phyloP scores from a whole-genome alignment of 768 basidiomycete species.

The Trametes sanguinea region DNA sequence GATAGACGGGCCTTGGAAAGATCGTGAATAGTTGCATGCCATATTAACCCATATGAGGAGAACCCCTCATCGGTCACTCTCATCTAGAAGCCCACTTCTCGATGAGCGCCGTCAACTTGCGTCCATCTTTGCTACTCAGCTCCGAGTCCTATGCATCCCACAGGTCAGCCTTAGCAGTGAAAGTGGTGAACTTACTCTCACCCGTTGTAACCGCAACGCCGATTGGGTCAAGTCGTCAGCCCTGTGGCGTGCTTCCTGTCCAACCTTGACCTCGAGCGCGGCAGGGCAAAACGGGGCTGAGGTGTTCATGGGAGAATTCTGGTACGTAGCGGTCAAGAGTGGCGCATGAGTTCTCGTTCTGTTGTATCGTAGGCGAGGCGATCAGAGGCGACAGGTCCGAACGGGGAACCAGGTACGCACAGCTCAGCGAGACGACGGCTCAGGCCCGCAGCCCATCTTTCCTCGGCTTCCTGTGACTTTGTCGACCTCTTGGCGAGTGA shows the following conservation, averaged over 20 bases:
- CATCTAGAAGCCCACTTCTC: conserved; percentile 16
- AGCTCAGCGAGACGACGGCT: neutral
- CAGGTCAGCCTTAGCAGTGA: neutral
- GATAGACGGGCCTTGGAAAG: too few relatives aligned
- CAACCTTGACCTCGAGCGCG: neutral
- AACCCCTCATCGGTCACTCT: neutral
- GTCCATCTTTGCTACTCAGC: conserved; percentile 16
- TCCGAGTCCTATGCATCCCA: conserved; percentile 5
- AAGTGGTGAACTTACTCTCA: neutral
- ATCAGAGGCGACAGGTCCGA: neutral
- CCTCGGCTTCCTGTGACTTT: conserved; percentile 5
- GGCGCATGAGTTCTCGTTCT: conserved; percentile 8
- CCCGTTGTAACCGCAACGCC: conserved; percentile 18
- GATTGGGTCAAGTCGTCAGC: conserved; percentile 7
- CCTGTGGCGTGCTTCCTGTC: neutral
- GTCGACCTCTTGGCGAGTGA: neutral
- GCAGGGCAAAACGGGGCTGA: conserved; percentile 23
- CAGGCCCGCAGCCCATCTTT: conserved; percentile 10
- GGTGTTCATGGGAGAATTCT: conserved; percentile 25
- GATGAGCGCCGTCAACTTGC: conserved; percentile 11
- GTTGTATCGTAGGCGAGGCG: neutral
- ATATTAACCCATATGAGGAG: too few relatives aligned
- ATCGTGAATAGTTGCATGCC: too few relatives aligned
- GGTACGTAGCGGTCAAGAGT: conserved; percentile 18
- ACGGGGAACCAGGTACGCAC: conserved; percentile 2